Percentiles rank a stretch among this genome's conserved stretches.
Evolutionary conservation across 2,329 filamentous ascomycete species (phyloP).

Genomic region (Hortaea sp.): DNA sequence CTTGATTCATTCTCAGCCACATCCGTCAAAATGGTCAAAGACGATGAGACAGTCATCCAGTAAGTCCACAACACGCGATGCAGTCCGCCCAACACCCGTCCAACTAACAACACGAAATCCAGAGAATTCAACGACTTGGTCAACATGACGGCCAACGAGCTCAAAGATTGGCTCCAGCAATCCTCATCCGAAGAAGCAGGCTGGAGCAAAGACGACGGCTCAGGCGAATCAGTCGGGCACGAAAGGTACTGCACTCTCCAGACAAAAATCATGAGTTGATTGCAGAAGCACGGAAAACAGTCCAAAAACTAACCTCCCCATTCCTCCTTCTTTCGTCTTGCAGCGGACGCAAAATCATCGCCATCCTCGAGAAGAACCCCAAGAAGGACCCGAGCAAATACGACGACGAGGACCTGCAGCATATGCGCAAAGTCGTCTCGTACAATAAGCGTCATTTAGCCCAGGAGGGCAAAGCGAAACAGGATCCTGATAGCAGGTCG

Average conservation of each 20-base stretch:
- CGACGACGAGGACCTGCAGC: conserved; percentile 45
- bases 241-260: conserved; percentile 34
- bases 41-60: conserved; percentile 41
- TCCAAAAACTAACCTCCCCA: too few species aligned
- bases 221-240: conserved; percentile 54
- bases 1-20: not conserved
- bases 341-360: conserved; percentile 53
- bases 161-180: conserved; percentile 51
- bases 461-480: conserved; percentile 50
- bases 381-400: conserved; percentile 48
- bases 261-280: not conserved
- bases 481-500: conserved; percentile 43
- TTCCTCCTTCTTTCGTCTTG: not conserved
- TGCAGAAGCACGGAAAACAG: too few species aligned
- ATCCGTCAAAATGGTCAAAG: conserved; percentile 40
- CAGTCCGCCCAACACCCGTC: not conserved
- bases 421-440: conserved; percentile 43
- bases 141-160: conserved; percentile 54
- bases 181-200: conserved; percentile 50
- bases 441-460: conserved; percentile 59
- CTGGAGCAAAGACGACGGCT: conserved; percentile 48
- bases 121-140: conserved; percentile 57
- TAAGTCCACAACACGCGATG: conserved; percentile 12
- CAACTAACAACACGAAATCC: not conserved
- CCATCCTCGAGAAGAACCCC: conserved; percentile 53